Evolutionary conservation across 345 rosid genomes (phyloP).

Genomic region (Camelina sativa): DNA sequence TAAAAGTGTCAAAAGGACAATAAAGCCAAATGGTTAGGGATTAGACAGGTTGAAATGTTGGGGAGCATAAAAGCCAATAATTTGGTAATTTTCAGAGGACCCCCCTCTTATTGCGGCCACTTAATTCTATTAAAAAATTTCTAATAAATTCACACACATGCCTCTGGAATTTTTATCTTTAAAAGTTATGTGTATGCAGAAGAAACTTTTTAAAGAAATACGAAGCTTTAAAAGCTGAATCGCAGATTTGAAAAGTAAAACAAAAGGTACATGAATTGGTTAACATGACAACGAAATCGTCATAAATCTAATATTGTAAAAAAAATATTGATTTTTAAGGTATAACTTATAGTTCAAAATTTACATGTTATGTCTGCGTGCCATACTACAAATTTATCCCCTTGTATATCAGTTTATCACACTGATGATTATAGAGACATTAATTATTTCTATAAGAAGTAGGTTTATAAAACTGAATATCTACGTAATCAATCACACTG

Average conservation of each 20-base stretch:
- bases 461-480: neutral
- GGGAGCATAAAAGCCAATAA: slow-evolving; percentile 53
- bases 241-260: slow-evolving; percentile 9
- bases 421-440: neutral
- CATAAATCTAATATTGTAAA: neutral
- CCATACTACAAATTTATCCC: neutral
- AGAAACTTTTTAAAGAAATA: slow-evolving; percentile 23
- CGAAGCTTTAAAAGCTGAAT: slow-evolving; percentile 34
- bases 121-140: slow-evolving; percentile 19
- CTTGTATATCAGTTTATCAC: neutral
- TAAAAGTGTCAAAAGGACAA: slow-evolving; percentile 38
- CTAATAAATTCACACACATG: slow-evolving; percentile 35
- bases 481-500: slow-evolving; percentile 1
- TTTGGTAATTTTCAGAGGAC: slow-evolving; percentile 47
- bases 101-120: slow-evolving; percentile 48
- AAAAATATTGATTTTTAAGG: neutral
- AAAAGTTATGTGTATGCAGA: slow-evolving; percentile 11
- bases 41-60: slow-evolving; percentile 48
- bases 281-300: slow-evolving; percentile 6
- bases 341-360: neutral
- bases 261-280: slow-evolving; percentile 1
- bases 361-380: neutral
- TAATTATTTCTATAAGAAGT: neutral
- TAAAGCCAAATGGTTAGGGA: slow-evolving; percentile 54
- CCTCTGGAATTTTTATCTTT: slow-evolving; percentile 6